Conservation (phyloP, 257 asterid species). For the Rehmannia glutinosa region DNA sequence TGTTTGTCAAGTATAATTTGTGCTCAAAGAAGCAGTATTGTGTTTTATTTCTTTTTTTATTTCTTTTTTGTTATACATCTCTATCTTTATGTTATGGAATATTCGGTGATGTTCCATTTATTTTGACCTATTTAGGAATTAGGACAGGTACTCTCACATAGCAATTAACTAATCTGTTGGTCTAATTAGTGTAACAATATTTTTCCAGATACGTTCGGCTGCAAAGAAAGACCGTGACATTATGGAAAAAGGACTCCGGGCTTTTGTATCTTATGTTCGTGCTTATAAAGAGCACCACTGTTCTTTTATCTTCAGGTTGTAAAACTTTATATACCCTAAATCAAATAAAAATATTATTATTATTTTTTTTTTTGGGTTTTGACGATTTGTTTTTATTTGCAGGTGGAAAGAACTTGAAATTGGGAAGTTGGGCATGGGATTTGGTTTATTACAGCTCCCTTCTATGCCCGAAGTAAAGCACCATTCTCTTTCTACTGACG, state of each 20-base stretch:
- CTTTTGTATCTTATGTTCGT: constrained; percentile 87
- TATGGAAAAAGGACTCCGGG: constrained; percentile 92
- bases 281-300: constrained; percentile 96
- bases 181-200: constrained; percentile 13
- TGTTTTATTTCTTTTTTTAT: too few species aligned
- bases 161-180: not conserved
- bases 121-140: not conserved
- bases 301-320: constrained; percentile 77
- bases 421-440: constrained; percentile 95
- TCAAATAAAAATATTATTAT: constrained; percentile 8
- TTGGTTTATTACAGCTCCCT: constrained; percentile 89
- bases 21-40: too few species aligned
- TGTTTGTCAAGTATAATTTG: too few species aligned
- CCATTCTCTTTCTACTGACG: constrained; percentile 73
- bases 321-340: not conserved
- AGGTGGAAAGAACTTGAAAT: constrained; percentile 98
- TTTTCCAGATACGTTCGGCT: constrained; percentile 64
- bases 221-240: constrained; percentile 88
- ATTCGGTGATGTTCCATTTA: not conserved
- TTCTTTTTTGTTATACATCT: too few species aligned
- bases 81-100: not conserved
- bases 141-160: constrained; percentile 1
- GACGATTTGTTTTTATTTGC: constrained; percentile 1
- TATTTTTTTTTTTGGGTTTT: not conserved
- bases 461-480: constrained; percentile 82